Evolutionary conservation across 495 filamentous ascomycete species (phyloP).

Genomic region (Neurospora sp.): DNA sequence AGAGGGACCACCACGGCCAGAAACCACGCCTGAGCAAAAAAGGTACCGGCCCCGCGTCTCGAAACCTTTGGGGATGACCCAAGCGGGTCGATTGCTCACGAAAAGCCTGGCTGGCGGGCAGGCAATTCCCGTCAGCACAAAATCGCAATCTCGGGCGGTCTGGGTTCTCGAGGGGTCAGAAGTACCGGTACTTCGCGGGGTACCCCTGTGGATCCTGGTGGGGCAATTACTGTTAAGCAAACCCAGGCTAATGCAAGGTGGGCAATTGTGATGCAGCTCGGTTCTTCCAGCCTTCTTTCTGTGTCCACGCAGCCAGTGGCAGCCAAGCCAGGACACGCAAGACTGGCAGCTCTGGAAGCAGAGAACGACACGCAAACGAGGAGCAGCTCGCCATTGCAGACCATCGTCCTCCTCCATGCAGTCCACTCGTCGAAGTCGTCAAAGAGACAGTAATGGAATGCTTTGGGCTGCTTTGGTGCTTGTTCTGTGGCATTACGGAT

Average conservation of each 20-base stretch:
- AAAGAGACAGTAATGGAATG: neutral
- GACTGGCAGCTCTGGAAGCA: neutral
- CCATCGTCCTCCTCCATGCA: neutral
- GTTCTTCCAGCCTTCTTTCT: neutral
- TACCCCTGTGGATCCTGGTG: constrained; percentile 2
- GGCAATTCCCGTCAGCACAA: neutral
- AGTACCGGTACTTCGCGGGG: constrained; percentile 22
- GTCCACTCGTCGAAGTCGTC: neutral
- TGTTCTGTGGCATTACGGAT: neutral
- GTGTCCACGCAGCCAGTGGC: neutral
- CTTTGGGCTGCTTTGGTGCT: neutral
- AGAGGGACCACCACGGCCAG: neutral
- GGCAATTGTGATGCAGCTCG: neutral
- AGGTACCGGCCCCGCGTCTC: constrained; percentile 17
- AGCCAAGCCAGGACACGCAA: neutral
- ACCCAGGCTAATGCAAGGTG: constrained; percentile 1
- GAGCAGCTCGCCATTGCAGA: neutral
- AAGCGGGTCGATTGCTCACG: constrained; percentile 16
- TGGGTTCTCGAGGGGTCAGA: constrained; percentile 7
- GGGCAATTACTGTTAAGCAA: neutral
- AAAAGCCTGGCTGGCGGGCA: neutral
- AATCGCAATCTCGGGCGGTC: constrained; percentile 15
- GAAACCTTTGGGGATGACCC: constrained; percentile 23
- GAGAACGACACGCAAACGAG: neutral
- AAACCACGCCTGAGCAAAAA: constrained; percentile 9